A percentile compares a stretch with the other conserved stretches of the same genome.
These are phyloP conservation scores for Pyrenula aspistea DNA, from an alignment of 495 filamentous ascomycete genomes.

Conservation along the genomic window DNA sequence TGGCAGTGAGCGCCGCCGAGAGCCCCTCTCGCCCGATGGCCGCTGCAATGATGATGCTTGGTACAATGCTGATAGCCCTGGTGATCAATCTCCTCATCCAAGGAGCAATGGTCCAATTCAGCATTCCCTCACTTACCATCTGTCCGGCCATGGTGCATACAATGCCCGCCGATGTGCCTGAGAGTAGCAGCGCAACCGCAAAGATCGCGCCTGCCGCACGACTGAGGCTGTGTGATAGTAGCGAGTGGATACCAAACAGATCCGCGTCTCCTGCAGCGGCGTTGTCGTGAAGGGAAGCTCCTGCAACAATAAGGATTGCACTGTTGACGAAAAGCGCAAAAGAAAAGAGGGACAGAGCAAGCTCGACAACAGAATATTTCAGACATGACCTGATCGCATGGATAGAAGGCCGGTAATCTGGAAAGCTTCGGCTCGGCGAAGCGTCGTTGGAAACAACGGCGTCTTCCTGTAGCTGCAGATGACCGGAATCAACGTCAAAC, in stretches of 20 bases:
- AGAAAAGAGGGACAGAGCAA: constrained; percentile 69
- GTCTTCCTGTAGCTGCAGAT: constrained; percentile 23
- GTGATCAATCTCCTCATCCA: constrained; percentile 66
- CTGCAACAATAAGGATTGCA: constrained; percentile 80
- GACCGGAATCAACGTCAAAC: constrained; percentile 55
- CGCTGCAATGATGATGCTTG: constrained; percentile 70
- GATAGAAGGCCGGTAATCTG: constrained; percentile 64
- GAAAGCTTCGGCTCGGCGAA: constrained; percentile 17
- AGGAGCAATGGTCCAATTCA: constrained; percentile 56
- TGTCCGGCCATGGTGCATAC: constrained; percentile 78
- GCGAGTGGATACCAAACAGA: constrained; percentile 71
- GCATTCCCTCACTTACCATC: constrained; percentile 69
- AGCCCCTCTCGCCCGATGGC: constrained; percentile 63
- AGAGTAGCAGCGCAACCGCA: constrained; percentile 65
- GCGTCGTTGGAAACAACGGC: constrained; percentile 1
- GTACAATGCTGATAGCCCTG: constrained; percentile 62
- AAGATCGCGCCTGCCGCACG: constrained; percentile 66
- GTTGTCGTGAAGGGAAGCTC: constrained; percentile 57
- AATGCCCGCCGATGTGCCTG: constrained; percentile 64
- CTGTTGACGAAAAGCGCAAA: constrained; percentile 93
- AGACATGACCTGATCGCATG: constrained; percentile 67
- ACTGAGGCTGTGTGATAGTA: constrained; percentile 57
- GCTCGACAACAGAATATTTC: constrained; percentile 67
- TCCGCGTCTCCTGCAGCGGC: constrained; percentile 49
- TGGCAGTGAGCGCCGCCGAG: constrained; percentile 59